Evolutionary conservation across 495 filamentous ascomycete species (phyloP), one percentile per base, ranked within the genome.

Genomic region (Corynascus novoguineensis): DNA sequence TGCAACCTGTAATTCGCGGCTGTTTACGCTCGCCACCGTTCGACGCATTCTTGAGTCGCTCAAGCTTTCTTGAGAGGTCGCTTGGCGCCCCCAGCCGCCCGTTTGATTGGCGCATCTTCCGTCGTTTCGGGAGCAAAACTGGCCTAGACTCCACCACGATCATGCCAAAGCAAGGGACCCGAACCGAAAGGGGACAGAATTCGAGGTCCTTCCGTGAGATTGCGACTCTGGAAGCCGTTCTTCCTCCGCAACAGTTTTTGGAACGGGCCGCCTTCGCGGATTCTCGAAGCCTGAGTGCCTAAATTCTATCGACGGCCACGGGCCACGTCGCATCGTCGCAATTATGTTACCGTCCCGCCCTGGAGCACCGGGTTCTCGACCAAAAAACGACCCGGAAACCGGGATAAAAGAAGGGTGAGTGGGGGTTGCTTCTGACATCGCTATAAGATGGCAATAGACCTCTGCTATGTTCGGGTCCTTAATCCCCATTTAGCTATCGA

Each of bases 201-300:
- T 9, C 47, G 25, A 42, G 19, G 28, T 60, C 37, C 57, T 55
- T 68, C 66, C 66, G 66, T 48, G 24, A 64, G 38, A 68, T 53
- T 68, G 60, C 64, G 60, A 68, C 66, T 28, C 34, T 55, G 48
- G 22, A 42, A n/a, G 38, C 41, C 35, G 19, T 7, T 3, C 41
- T 47, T 25, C 64, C 59, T 60, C 49, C 38, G 44, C 25, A 29
- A 25, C 24, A 11, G 14, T 34, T 51, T 6, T 19, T 14, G 12
- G 40, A 29, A 14, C 65, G 66, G 66, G 19, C 66, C 66, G 66
- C 50, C 50, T 56, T 63, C 35, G 63, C 65, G 37, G 63, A 61
- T 32, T 24, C 5, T 21, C 29, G 15, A 17, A 35, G 50, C 25
- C 29, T 28, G 50, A 41, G 41, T 52, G 35, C 50, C 50, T 41